Conservation (phyloP, 345 rosid species). For the Salix brachista region DNA sequence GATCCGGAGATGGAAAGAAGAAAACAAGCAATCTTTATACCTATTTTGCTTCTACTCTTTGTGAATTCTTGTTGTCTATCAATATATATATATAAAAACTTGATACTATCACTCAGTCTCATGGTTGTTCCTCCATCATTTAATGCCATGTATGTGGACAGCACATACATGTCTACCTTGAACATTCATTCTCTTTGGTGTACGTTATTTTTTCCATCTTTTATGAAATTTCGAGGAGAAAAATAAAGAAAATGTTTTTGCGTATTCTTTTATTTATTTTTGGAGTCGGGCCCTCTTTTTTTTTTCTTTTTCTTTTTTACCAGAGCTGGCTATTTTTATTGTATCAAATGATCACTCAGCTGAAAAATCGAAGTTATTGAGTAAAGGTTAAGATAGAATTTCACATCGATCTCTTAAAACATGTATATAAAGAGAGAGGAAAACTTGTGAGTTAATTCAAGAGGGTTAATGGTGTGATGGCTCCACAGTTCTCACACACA, state of each 20-base stretch:
- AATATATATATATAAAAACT: not conserved
- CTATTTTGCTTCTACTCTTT: constrained; percentile 20
- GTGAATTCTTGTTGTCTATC: constrained; percentile 11
- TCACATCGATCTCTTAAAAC: too few species aligned
- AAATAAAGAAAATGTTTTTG: not conserved
- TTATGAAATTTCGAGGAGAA: not conserved
- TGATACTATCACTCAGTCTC: not conserved
- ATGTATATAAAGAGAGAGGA: not conserved
- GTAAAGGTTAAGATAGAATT: not conserved
- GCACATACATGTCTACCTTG: constrained; percentile 31
- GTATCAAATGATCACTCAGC: not conserved
- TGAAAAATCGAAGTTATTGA: too few species aligned
- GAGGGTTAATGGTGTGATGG: constrained; percentile 27
- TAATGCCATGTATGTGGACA: constrained; percentile 13
- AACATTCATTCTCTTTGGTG: constrained; percentile 14
- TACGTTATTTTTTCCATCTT: not conserved
- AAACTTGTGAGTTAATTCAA: not conserved
- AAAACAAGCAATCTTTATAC: constrained; percentile 36
- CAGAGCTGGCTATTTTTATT: too few species aligned
- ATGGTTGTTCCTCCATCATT: constrained; percentile 19
- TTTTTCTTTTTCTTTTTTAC: too few species aligned
- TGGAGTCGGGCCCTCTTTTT: too few species aligned
- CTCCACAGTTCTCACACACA: constrained; percentile 25
- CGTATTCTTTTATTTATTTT: not conserved
- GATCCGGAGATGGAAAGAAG: constrained; percentile 45